Base-by-base conservation (phyloP, 768 basidiomycete genomes). In the Tulasnella sp. region DNA sequence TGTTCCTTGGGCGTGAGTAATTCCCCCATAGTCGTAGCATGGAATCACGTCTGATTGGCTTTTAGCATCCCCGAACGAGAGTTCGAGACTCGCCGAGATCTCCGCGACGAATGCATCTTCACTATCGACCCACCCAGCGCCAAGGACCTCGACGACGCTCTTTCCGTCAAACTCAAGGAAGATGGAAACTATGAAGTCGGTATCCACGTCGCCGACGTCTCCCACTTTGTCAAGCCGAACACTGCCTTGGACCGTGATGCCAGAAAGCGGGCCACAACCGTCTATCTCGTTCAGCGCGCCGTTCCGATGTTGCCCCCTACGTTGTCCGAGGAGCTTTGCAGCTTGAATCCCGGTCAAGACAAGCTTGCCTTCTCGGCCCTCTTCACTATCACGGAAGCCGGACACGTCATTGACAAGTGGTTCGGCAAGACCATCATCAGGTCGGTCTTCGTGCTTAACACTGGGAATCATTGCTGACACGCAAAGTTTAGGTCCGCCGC, bases 221-320 rank as follows among this genome's bases (percentile, higher is more conserved):
- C 95, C 1, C 90, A 90, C 83, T 98, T 98, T 81, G 89, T 93
- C 77, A 93, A 92, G 80, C 90, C 93, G 29, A 95, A 94, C 79
- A 97, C 95, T 12, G 92, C 97, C n/a, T 83, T 99, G 76, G 97
- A 99, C 77, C 92, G 97, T 29, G 97, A 99, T 81, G 97, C 97
- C 44, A 89, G 95, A 75, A 98, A 98, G 81, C 86, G 95, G 73
- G 97, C 95, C 34, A 98, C 95, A 1, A 95, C 92, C 77, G 97
- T 99, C 63, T 98, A 98, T 78, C 90, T 99, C 59, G 88, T 98
- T 34, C 97, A 99, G 79, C 89, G 96, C 70, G 89, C 90, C 26
- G 96, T 98, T 14, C 95, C 96, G 1, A 99, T 99, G 97, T 83
- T 99, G 9, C 97, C 97, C 1, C 94, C 94, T 34, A 84, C 89